phyloP scores from a whole-genome alignment of 148 eudicot genomes.

The Nepenthes gracilis region DNA sequence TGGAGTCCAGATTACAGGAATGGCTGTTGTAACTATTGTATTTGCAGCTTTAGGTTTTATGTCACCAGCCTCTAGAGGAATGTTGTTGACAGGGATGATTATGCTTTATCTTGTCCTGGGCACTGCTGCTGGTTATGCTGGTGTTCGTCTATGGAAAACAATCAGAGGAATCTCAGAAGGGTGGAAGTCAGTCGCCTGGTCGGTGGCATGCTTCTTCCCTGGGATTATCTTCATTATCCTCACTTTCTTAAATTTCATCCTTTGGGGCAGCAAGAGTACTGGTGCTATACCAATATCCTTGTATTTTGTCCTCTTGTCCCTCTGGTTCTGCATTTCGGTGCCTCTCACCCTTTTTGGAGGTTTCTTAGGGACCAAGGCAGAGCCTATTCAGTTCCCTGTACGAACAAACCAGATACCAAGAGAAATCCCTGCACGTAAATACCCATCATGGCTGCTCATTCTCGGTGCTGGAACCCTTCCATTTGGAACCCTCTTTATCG shows the following conservation, averaged over 20 bases:
- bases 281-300: constrained; percentile 53
- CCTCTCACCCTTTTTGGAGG: constrained; percentile 62
- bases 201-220: constrained; percentile 51
- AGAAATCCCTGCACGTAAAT: constrained; percentile 49
- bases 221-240: constrained; percentile 44
- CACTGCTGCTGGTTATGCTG: constrained; percentile 44
- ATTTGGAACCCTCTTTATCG: constrained; percentile 56
- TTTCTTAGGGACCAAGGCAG: constrained; percentile 38
- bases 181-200: constrained; percentile 61
- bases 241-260: constrained; percentile 37
- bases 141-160: constrained; percentile 44
- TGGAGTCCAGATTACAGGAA: constrained; percentile 51
- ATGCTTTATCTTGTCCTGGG: constrained; percentile 46
- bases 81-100: constrained; percentile 51
- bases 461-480: constrained; percentile 69
- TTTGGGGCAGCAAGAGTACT: constrained; percentile 59
- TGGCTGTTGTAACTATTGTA: constrained; percentile 50
- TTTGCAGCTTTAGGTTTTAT: constrained; percentile 58
- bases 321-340: constrained; percentile 61
- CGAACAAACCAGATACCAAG: constrained; percentile 51
- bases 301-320: constrained; percentile 37
- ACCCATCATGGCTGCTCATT: constrained; percentile 55
- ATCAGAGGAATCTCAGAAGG: constrained; percentile 44
- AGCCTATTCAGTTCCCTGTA: constrained; percentile 37
- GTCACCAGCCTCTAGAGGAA: constrained; percentile 67